Evolutionary conservation across 306 rosid genomes (phyloP).

Genomic region (Cercis canadensis): DNA sequence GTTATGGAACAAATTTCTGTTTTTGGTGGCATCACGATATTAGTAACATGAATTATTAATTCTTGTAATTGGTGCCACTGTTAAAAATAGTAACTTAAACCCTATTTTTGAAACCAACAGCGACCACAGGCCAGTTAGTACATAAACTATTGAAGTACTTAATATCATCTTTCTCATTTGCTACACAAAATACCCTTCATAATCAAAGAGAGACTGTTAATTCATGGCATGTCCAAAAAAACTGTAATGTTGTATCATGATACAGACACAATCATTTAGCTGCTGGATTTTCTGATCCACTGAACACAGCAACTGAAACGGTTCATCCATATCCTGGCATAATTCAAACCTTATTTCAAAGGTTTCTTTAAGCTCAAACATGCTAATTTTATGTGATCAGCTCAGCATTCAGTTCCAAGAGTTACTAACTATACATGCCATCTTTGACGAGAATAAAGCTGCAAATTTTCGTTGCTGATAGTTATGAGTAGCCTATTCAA

Average conservation of each 20-base stretch:
- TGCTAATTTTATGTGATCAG: slow-evolving; percentile 26
- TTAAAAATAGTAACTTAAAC: too few species aligned
- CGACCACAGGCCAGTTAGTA: too few species aligned
- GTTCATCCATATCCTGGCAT: too few species aligned
- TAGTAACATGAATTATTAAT: too few species aligned
- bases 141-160: too few species aligned
- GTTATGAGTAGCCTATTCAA: background rate
- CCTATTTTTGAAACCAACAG: too few species aligned
- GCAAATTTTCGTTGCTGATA: slow-evolving; percentile 13
- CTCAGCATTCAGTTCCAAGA: slow-evolving; percentile 10
- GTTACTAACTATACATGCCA: background rate
- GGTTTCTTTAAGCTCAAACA: slow-evolving; percentile 7
- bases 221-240: background rate
- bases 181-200: background rate
- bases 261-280: background rate
- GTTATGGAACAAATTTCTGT: too few species aligned
- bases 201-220: background rate
- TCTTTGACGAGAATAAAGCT: slow-evolving; percentile 1
- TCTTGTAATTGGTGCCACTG: too few species aligned
- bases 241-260: background rate
- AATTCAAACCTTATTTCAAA: too few species aligned
- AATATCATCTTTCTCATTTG: background rate
- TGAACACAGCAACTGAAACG: slow-evolving; percentile 3
- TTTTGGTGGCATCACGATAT: too few species aligned
- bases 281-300: background rate